A percentile compares a stretch with the other conserved stretches of the same genome.
These are phyloP conservation scores for Fennellomyces sp. DNA, from an alignment of 371 early-diverging fungal species.

Conservation along the genomic window DNA sequence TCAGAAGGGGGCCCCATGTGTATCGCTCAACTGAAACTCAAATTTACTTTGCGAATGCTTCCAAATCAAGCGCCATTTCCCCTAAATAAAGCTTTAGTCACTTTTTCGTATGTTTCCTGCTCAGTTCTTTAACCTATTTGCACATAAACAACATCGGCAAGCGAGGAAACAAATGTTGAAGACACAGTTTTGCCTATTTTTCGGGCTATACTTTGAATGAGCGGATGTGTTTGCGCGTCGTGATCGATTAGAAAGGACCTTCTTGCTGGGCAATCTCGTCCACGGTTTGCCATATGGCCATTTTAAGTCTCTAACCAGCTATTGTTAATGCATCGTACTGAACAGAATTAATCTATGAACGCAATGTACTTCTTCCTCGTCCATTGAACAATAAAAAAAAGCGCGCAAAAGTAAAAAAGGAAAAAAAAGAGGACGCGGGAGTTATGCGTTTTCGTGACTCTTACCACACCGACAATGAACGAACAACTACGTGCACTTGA, in stretches of 20 bases:
- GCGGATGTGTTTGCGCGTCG: too few relatives aligned
- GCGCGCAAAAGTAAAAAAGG: not conserved
- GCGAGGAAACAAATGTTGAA: conserved; percentile 15
- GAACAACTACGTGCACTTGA: not conserved
- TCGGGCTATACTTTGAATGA: not conserved
- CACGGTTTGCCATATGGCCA: conserved; percentile 24
- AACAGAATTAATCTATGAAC: too few relatives aligned
- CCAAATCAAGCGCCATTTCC: conserved; percentile 20
- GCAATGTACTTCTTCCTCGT: not conserved
- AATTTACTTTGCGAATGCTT: conserved; percentile 22
- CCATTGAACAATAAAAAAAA: not conserved
- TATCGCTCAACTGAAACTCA: not conserved
- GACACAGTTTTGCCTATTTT: conserved; percentile 16
- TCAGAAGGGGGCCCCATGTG: not conserved
- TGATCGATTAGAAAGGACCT: conserved; percentile 15
- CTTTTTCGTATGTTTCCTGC: too few relatives aligned
- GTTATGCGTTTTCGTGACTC: not conserved
- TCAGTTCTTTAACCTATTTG: conserved; percentile 16
- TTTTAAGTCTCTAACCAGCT: not conserved
- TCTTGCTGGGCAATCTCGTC: conserved; percentile 20
- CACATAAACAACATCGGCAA: conserved; percentile 23
- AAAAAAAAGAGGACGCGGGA: not conserved
- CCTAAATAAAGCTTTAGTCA: conserved; percentile 6
- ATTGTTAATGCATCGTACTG: too few relatives aligned
- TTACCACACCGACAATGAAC: not conserved